Conservation (phyloP, 176 grass and related monocot species). For the Carex scoparia region DNA sequence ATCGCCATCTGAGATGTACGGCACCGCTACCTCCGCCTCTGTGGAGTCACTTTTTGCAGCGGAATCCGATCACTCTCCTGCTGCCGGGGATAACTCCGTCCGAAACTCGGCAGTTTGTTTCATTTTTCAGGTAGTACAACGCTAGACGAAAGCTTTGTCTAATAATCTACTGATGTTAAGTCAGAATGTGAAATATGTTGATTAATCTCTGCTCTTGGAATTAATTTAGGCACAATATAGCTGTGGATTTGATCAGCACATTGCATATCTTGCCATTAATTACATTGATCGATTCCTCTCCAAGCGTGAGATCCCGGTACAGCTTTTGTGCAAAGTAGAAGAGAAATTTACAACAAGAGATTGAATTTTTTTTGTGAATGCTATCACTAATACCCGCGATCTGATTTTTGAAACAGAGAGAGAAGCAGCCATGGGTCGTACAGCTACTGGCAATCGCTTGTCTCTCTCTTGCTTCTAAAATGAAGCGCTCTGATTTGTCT, state of each 20-base stretch:
- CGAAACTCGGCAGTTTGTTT: constrained; percentile 49
- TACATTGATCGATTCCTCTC: constrained; percentile 97
- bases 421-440: constrained; percentile 61
- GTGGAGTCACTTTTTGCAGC: constrained; percentile 48
- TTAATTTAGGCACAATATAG: constrained; percentile 48
- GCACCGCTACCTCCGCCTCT: constrained; percentile 33
- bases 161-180: neutral
- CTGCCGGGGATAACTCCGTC: constrained; percentile 25
- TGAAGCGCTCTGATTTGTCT: constrained; percentile 65
- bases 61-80: constrained; percentile 41
- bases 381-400: constrained; percentile 25
- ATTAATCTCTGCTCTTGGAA: neutral
- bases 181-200: neutral
- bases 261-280: constrained; percentile 91
- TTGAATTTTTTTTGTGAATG: neutral
- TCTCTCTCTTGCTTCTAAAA: constrained; percentile 92
- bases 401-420: constrained; percentile 33
- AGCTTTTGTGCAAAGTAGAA: neutral
- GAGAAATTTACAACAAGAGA: constrained; percentile 10
- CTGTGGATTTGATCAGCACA: constrained; percentile 57
- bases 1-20: constrained; percentile 15
- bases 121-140: constrained; percentile 56
- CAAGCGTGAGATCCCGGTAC: constrained; percentile 66
- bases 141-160: neutral
- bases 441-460: constrained; percentile 77